phyloP scores from a whole-genome alignment of 306 rosid genomes.

The Prunus persica region Prunus_persica_NCBIv2 NC_034014.1:29870001-29870500 shows the following conservation, averaged over 20 bases:
- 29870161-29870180: constrained; percentile 25
- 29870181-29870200: constrained; percentile 14
- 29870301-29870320: background rate
- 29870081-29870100: constrained; percentile 83
- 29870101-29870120: constrained; percentile 54
- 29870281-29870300: background rate
- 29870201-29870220: background rate
- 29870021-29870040: constrained; percentile 43
- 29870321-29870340: background rate
- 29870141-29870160: constrained; percentile 78
- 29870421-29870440: background rate
- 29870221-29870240: background rate
- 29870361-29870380: background rate
- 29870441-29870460: constrained; percentile 8
- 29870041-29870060: constrained; percentile 62
- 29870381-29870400: constrained; percentile 1
- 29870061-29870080: constrained; percentile 91
- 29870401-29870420: background rate
- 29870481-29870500: constrained; percentile 89
- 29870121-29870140: constrained; percentile 71
- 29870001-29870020: constrained; percentile 28
- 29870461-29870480: constrained; percentile 37
- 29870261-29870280: background rate
- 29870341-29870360: background rate
- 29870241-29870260: background rate